phyloP scores from a whole-genome alignment of 164 flowering plant species.

The Chimonanthus salicifolius region DNA sequence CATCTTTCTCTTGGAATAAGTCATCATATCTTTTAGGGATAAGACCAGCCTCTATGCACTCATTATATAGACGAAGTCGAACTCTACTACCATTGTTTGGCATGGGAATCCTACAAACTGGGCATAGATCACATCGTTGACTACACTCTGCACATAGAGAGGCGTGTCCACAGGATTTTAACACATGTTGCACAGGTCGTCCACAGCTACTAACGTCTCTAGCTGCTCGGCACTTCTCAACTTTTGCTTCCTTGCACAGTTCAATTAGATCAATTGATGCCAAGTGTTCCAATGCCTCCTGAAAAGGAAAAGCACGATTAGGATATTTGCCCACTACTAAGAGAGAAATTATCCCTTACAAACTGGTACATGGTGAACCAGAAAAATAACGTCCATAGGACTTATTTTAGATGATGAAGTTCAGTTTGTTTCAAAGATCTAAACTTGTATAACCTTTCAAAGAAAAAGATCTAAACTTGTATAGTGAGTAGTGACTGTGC shows the following conservation, averaged over 20 bases:
- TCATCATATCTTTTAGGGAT: constrained; percentile 65
- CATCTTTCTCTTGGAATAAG: constrained; percentile 54
- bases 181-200: constrained; percentile 58
- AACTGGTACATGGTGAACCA: background rate
- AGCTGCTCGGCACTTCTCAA: constrained; percentile 86
- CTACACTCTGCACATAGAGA: constrained; percentile 88
- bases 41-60: constrained; percentile 86
- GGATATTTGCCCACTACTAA: background rate
- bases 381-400: background rate
- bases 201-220: constrained; percentile 95
- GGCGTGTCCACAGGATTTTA: constrained; percentile 84
- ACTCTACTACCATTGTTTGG: constrained; percentile 41
- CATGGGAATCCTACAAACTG: constrained; percentile 72
- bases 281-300: constrained; percentile 75
- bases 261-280: constrained; percentile 84
- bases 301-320: constrained; percentile 19
- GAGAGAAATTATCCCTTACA: background rate
- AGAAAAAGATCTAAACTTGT: background rate
- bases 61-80: constrained; percentile 68
- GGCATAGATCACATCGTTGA: constrained; percentile 85
- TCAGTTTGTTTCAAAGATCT: too few species aligned
- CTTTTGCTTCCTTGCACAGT: constrained; percentile 83
- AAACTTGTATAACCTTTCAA: background rate
- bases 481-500: background rate
- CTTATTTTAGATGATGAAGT: too few species aligned